A percentile compares a stretch with the other conserved stretches of the same genome.
These are phyloP conservation scores for Darksidea phi DNA, from an alignment of 495 filamentous ascomycete genomes.

Conservation along the genomic window DNA sequence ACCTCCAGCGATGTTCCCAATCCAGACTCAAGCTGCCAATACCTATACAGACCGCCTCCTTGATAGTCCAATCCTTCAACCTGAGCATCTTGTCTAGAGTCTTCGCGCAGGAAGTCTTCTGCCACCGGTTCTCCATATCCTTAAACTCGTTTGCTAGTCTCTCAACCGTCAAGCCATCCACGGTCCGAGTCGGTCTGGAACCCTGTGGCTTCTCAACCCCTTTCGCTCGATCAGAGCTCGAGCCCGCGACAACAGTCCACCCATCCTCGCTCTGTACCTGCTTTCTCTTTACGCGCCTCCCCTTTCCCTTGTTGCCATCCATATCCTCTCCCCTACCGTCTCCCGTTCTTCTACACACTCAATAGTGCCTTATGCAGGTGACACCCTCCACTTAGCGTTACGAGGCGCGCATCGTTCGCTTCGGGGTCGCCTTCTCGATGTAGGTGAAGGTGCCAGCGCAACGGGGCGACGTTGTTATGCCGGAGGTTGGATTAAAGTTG, in stretches of 20 bases:
- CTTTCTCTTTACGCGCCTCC: constrained; percentile 25
- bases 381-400: too few relatives aligned
- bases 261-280: constrained; percentile 14
- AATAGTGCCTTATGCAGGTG: too few relatives aligned
- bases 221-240: background rate
- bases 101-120: constrained; percentile 11
- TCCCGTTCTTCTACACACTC: background rate
- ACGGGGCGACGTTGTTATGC: background rate
- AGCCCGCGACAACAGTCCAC: constrained; percentile 24
- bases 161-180: constrained; percentile 19
- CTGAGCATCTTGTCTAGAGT: constrained; percentile 3
- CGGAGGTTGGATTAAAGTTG: constrained; percentile 6
- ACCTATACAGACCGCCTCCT: constrained; percentile 23
- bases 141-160: constrained; percentile 10
- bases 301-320: constrained; percentile 2
- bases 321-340: background rate
- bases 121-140: constrained; percentile 8
- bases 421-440: too few relatives aligned
- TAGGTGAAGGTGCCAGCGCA: background rate
- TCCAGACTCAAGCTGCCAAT: constrained; percentile 34
- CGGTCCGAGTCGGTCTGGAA: constrained; percentile 1
- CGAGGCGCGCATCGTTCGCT: too few relatives aligned
- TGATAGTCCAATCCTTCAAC: constrained; percentile 12
- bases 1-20: constrained; percentile 24
- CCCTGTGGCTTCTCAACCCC: background rate